Evolutionary conservation across 345 rosid species (phyloP).

Genomic region (Gossypium mustelinum): DNA sequence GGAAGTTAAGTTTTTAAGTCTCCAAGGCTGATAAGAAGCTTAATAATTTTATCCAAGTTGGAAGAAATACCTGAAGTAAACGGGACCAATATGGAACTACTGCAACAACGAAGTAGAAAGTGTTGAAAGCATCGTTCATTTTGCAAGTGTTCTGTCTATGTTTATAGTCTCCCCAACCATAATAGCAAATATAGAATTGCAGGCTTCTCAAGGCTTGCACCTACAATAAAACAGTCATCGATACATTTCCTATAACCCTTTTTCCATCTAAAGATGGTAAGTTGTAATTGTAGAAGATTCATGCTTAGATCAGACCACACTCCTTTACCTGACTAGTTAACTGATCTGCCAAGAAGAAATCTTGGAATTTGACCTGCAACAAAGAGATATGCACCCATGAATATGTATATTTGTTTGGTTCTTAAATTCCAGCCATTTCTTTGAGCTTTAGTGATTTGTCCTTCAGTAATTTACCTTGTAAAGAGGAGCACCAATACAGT

Average conservation of each 20-base stretch:
- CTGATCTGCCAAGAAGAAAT: slow-evolving; percentile 71
- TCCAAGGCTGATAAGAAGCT: too few species aligned
- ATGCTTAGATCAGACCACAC: neutral
- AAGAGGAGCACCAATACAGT: slow-evolving; percentile 34
- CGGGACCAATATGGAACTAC: neutral
- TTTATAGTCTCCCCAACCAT: neutral
- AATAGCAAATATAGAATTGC: neutral
- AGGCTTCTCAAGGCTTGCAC: neutral
- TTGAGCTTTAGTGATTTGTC: neutral
- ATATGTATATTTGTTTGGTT: neutral
- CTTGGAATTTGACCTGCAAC: slow-evolving; percentile 54
- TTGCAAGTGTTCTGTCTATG: neutral
- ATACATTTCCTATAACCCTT: too few species aligned
- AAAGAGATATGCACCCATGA: neutral
- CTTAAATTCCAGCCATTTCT: neutral
- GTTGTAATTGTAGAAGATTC: neutral
- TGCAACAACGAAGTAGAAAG: neutral
- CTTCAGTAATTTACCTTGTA: slow-evolving; percentile 29
- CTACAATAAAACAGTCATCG: neutral
- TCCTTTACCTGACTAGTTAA: slow-evolving; percentile 55
- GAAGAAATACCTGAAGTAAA: neutral
- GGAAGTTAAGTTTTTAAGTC: neutral
- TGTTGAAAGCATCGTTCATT: neutral
- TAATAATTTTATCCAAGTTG: too few species aligned
- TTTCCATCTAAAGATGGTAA: neutral